Base-by-base conservation (phyloP, 225 moss, liverwort and hornwort genomes). In the Takakia lepidozioides region DNA sequence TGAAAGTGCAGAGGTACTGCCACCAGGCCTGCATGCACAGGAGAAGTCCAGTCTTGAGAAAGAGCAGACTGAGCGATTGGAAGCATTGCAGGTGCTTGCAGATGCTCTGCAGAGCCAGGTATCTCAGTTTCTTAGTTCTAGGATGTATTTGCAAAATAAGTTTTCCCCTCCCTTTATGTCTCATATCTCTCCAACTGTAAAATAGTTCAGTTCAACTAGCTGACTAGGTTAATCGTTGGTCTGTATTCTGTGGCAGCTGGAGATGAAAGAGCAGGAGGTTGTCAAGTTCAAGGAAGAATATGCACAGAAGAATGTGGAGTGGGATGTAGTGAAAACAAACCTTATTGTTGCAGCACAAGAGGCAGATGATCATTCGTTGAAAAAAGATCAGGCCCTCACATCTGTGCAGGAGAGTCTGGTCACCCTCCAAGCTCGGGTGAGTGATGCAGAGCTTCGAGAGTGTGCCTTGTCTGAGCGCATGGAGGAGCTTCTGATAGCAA, bases 281-380 rank as follows among this genome's bases (percentile, higher is more conserved):
- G 32, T 32, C 8, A 11, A 32, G 11, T 32, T 32, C 8, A 32
- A 32, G 32, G 32, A 32, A 11, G 8, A 6, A 6, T 7, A 6
- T 32, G 32, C 32, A 32, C 8, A 32, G 32, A 7, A 32, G 32
- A 7, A 6, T 32, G 32, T 7, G 32, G 62, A 62, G 20, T 62
- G 72, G 72, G 72, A 58, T 24, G 48, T 30, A 0, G 66, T 62
- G 62, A 72, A 58, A 32, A 58, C 66, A 54, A 39, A 16, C 16
- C 57, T 62, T 61, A 42, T 46, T 11, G 46, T 39, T 10, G 67
- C 58, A 29, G 46, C 67, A 18, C 26, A 16, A 43, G 38, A 39
- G 48, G 54, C 54, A 19, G 10, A 51, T 47, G 54, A 67, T 24
- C 50, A 62, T 32, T 63, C 46, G 45, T 24, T 55, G 8, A 55